Base-by-base conservation (phyloP, 345 rosid species). In the Syzygium oleosum region DNA sequence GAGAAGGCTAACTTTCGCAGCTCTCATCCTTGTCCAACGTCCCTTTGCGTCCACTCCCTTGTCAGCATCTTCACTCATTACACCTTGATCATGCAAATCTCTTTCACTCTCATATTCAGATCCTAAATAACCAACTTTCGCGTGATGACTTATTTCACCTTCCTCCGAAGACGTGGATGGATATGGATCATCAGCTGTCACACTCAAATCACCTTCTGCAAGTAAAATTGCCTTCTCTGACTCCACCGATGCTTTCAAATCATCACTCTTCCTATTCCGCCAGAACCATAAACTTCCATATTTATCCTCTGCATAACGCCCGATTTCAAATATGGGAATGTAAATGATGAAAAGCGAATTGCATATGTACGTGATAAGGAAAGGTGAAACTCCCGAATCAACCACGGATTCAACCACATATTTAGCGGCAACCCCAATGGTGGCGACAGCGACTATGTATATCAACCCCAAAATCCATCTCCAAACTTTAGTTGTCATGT, bases 371-470 rank as follows among this genome's bases (percentile, higher is more conserved):
- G 99, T 95, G 88, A 97, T 91, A 84, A 97, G 94, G 89, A 96
- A 97, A 12, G 99, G 99, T 3, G 98, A 97, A 65, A 96, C 99
- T 46, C 99, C 99, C 10, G 90, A 95, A 91, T 96, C 97, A 14
- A 96, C 98, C 43, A 95, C 98, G 34, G 98, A 95, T 88, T 97
- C 98, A 52, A 97, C 99, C 89, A 96, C 98, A 87, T 95, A 97
- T 91, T 98, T 96, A 17, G 99, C 99, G 7, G 97, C 97, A 79
- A 97, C 95, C 99, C 99, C 96, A 80, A 97, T 97, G 83, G 91
- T 90, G 2, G 99, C 99, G 13, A 97, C 99, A 3, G 96, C 93
- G 58, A 97, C 86, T 85, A 96, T 96, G 92, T 97, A 96, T 34
- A 91, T 84, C 89, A 97, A 90, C 85, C 99, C 98, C 85, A 95